These are phyloP conservation scores for Pythium brachiatum DNA, from an alignment of 352 stramenopile genomes.

Conservation along the genomic window DNA sequence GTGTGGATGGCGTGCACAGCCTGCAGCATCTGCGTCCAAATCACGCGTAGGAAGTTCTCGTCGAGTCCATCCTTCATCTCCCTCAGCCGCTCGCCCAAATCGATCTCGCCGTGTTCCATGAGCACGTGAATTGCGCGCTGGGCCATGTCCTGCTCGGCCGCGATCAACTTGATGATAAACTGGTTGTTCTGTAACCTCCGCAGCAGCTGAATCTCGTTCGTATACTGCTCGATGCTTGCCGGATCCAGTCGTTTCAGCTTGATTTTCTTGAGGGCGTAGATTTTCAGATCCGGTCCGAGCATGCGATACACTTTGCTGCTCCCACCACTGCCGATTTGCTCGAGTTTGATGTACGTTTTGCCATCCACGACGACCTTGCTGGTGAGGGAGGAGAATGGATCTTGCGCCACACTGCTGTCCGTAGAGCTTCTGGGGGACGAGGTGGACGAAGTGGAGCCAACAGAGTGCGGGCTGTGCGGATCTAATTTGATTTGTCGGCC, in stretches of 20 bases:
- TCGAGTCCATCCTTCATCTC: constrained; percentile 85
- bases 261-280: constrained; percentile 98
- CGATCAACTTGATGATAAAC: constrained; percentile 95
- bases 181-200: constrained; percentile 91
- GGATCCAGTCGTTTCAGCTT: constrained; percentile 93
- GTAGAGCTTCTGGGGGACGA: constrained; percentile 46
- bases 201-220: constrained; percentile 97
- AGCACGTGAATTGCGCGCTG: constrained; percentile 81
- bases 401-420: constrained; percentile 29
- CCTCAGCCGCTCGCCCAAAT: constrained; percentile 93
- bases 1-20: constrained; percentile 97
- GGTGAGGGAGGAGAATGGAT: constrained; percentile 52
- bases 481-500: constrained; percentile 17
- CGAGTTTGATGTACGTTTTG: constrained; percentile 93
- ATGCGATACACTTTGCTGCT: constrained; percentile 98
- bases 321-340: constrained; percentile 95
- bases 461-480: constrained; percentile 36
- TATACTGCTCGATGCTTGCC: constrained; percentile 92
- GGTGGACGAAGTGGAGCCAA: constrained; percentile 49
- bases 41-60: constrained; percentile 97
- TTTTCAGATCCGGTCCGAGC: constrained; percentile 89
- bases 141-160: constrained; percentile 91
- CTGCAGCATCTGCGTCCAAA: constrained; percentile 99
- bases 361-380: constrained; percentile 80
- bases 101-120: constrained; percentile 98